A percentile compares a stretch with the other conserved stretches of the same genome.
phyloP scores from a whole-genome alignment of 768 basidiomycete species.

The Gyrodon lividus region DNA sequence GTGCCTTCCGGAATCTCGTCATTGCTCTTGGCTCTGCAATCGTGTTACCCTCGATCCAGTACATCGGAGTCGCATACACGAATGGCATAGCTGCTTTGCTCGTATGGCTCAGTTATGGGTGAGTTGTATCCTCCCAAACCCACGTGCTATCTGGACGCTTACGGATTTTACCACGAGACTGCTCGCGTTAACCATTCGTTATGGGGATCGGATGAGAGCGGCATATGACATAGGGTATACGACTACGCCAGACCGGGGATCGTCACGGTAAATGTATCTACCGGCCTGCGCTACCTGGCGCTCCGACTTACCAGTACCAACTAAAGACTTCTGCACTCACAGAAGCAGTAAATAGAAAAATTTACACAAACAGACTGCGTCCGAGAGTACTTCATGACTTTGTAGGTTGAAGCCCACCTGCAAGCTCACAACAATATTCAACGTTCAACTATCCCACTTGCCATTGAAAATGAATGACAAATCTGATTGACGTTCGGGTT shows the following conservation, averaged over 20 bases:
- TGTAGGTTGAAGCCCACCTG: no score
- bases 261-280: neutral
- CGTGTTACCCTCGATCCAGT: conserved; percentile 52
- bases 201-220: conserved; percentile 50
- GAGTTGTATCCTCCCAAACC: conserved; percentile 18
- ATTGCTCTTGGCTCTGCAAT: conserved; percentile 42
- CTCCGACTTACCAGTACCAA: no score
- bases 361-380: no score
- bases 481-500: no score
- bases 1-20: conserved; percentile 48
- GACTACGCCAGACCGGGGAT: neutral
- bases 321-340: no score
- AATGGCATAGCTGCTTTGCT: conserved; percentile 43
- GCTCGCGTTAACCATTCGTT: conserved; percentile 44
- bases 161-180: conserved; percentile 31
- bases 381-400: no score
- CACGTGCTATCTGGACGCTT: no score
- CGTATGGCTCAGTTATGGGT: conserved; percentile 50
- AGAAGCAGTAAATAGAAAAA: no score
- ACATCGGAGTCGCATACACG: conserved; percentile 45
- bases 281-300: neutral
- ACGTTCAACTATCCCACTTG: no score
- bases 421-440: no score
- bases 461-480: no score
- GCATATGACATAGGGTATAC: conserved; percentile 50